A percentile compares a stretch with the other conserved stretches of the same genome.
phyloP scores from a whole-genome alignment of 2,329 filamentous ascomycete species.

The Sporothrix brunneoviolacea region DNA sequence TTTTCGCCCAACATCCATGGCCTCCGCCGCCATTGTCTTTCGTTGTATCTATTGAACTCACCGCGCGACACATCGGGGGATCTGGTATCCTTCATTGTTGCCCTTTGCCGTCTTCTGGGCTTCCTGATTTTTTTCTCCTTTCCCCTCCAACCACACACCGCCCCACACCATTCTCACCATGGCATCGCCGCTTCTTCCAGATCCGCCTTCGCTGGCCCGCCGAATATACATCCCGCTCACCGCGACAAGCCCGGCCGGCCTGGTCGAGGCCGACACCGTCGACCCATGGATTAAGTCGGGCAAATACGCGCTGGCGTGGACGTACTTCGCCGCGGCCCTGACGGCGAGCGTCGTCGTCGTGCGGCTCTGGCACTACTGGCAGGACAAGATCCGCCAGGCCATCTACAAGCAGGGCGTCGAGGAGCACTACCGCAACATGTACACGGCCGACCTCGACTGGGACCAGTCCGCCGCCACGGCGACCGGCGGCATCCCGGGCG shows the following conservation, averaged over 20 bases:
- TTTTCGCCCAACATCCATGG: slow-evolving; percentile 1
- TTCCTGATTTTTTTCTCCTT: too few relatives aligned
- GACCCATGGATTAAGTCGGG: slow-evolving; percentile 78
- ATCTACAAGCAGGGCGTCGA: slow-evolving; percentile 78
- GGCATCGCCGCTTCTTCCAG: slow-evolving; percentile 1
- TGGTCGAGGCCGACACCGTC: slow-evolving; percentile 55
- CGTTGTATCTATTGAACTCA: slow-evolving; percentile 6
- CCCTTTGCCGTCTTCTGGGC: not conserved
- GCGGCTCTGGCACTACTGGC: slow-evolving; percentile 82
- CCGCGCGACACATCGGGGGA: not conserved
- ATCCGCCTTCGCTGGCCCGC: slow-evolving; percentile 38
- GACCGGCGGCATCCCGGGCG: not conserved
- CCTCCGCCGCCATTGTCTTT: slow-evolving; percentile 8
- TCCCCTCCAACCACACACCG: not conserved
- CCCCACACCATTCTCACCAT: not conserved
- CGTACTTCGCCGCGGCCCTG: slow-evolving; percentile 75
- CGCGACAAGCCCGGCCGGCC: slow-evolving; percentile 51
- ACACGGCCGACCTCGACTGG: slow-evolving; percentile 44
- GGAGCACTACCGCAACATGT: slow-evolving; percentile 51
- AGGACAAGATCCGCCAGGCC: slow-evolving; percentile 85
- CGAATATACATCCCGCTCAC: slow-evolving; percentile 56
- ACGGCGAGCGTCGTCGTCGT: slow-evolving; percentile 60
- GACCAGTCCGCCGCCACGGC: slow-evolving; percentile 24
- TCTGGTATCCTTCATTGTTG: slow-evolving; percentile 13
- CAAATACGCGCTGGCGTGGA: slow-evolving; percentile 82